Evolutionary conservation across 2,329 filamentous ascomycete species (phyloP), one percentile per base, ranked within the genome.

Genomic region (Peltaster fructicola): DNA sequence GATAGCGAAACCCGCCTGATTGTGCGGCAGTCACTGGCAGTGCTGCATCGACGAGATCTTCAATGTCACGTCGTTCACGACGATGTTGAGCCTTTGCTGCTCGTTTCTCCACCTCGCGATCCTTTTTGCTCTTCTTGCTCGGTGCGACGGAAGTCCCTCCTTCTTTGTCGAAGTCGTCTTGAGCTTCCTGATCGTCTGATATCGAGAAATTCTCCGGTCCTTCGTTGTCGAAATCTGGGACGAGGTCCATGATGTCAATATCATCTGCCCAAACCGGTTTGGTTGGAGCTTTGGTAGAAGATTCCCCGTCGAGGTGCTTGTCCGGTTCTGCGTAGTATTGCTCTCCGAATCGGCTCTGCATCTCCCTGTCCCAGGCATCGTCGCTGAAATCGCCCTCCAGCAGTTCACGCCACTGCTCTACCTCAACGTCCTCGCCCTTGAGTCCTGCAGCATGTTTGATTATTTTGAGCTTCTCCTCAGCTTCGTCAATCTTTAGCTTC

Each of bases 201-300:
- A 73, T 66, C 4, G 68, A 67, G 2, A 74, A 53, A 1, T 55
- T 54, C 30, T 76, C 52, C 1, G 56, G 54, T 11, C 68, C 65
- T 5, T 68, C 67, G 14, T 80, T 77, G 11, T 79, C 69, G 44
- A 90, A 92, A 32, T 91, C 80, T 2, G 81, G 82, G 14, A 92
- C 58, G 24, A 93, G 63, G 48, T 92, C 85, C 32, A 77, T 81
- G 56, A 98, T 95, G 46, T 95, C 84, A 40, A 98, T 93, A 47
- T 98, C 88, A 43, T 95, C 82, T 41, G 93, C 80, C 76, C 85
- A 98, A 34, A 71, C 78, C 7, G 80, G 81, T 55, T 91, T 91
- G n/a, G n/a, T n/a, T n/a, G n/a, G n/a, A n/a, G n/a, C n/a, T 61
- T 79, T 81, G 35, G 62, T 62, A n/a, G n/a, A n/a, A n/a, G n/a